These are phyloP conservation scores for Ustilago xerochloae DNA, from an alignment of 1,284 basidiomycete genomes.

Conservation along the genomic window DNA sequence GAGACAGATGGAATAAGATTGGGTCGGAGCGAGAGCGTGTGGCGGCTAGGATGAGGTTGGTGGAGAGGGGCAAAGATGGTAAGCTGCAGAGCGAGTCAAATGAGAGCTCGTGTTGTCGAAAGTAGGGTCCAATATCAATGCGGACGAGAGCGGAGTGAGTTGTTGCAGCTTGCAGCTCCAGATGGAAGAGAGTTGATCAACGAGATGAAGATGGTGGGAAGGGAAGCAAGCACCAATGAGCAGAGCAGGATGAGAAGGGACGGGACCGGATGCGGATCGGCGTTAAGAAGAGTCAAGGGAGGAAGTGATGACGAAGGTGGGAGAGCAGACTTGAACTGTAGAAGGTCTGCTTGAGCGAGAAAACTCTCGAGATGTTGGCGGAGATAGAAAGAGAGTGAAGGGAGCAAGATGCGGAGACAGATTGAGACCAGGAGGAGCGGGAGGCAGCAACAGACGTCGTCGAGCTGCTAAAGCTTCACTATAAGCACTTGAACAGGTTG, in stretches of 20 bases:
- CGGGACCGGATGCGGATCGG: constrained; percentile 30
- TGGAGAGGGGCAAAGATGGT: neutral
- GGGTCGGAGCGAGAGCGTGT: neutral
- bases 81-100: neutral
- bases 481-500: neutral
- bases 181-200: neutral
- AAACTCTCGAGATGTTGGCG: constrained; percentile 25
- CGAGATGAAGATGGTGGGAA: neutral
- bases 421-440: neutral
- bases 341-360: constrained; percentile 1
- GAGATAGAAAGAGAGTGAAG: constrained; percentile 19
- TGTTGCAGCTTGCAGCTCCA: neutral
- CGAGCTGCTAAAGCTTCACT: neutral
- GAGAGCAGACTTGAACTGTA: constrained; percentile 5
- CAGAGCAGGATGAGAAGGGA: constrained; percentile 3
- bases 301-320: constrained; percentile 5
- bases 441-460: neutral
- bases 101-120: neutral
- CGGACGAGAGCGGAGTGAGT: constrained; percentile 4
- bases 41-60: neutral
- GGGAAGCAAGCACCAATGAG: neutral
- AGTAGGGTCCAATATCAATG: constrained; percentile 26
- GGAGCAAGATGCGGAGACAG: neutral
- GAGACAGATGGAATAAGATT: neutral
- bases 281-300: neutral